Evolutionary conservation across 2,329 filamentous ascomycete species (phyloP).

Genomic region (Zymoseptoria pseudotritici): DNA sequence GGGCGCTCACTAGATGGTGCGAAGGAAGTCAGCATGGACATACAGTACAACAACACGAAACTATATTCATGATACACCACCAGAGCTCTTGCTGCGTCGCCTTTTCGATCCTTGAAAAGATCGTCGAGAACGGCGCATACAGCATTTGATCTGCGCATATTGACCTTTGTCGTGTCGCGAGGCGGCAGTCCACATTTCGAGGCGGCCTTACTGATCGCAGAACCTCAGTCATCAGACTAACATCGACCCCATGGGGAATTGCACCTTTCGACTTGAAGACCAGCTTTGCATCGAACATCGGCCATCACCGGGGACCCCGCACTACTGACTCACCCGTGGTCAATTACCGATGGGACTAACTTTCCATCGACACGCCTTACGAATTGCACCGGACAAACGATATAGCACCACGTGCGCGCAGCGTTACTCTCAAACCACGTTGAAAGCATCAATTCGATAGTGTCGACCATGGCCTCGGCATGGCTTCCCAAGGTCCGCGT

Average conservation of each 20-base stretch:
- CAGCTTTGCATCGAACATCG: background rate
- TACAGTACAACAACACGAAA: background rate
- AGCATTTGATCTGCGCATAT: background rate
- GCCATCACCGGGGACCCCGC: background rate
- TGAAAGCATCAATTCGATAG: background rate
- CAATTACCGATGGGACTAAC: background rate
- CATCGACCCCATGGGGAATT: background rate
- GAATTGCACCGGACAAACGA: background rate
- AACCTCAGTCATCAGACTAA: too few species aligned
- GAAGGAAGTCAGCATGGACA: background rate
- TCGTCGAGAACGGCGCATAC: background rate
- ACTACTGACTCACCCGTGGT: background rate
- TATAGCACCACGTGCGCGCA: background rate
- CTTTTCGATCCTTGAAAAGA: background rate
- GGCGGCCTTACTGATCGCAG: background rate
- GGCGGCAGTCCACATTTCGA: background rate
- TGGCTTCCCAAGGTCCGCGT: conserved; percentile 22
- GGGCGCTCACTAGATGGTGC: background rate
- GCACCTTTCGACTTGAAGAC: background rate
- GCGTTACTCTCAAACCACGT: background rate
- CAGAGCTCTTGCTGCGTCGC: background rate
- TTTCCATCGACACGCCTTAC: background rate
- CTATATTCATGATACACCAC: background rate
- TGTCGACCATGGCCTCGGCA: background rate
- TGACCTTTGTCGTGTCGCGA: background rate